phyloP scores from a whole-genome alignment of 1,284 basidiomycete species.

The Cryptococcus sp. region DNA sequence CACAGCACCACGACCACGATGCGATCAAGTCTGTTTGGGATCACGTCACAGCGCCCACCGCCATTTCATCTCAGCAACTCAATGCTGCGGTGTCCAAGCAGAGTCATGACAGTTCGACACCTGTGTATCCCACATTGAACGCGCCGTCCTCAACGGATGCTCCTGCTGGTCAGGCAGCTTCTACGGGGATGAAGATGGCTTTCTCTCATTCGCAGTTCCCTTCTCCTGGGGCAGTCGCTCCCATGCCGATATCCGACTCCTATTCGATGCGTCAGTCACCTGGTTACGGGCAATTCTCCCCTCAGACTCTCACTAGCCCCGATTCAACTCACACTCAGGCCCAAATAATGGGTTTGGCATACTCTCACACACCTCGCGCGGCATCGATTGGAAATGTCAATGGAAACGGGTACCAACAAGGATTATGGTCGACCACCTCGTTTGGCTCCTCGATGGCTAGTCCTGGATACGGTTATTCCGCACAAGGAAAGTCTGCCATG shows the following conservation, averaged over 20 bases:
- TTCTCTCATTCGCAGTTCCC: conserved; percentile 25
- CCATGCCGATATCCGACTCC: conserved; percentile 4
- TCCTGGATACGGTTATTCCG: conserved; percentile 31
- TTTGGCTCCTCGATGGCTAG: conserved; percentile 37
- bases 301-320: conserved; percentile 15
- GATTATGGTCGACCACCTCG: conserved; percentile 39
- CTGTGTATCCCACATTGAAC: conserved; percentile 46
- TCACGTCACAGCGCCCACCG: conserved; percentile 10
- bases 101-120: conserved; percentile 25
- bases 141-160: conserved; percentile 31
- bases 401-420: conserved; percentile 29
- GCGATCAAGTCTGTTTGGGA: conserved; percentile 45
- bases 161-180: conserved; percentile 12
- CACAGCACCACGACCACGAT: conserved; percentile 36
- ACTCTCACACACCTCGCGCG: conserved; percentile 5
- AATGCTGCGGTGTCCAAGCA: neutral
- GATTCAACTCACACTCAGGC: conserved; percentile 9
- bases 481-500: conserved; percentile 9
- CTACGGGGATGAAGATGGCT: conserved; percentile 18
- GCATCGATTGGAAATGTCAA: neutral
- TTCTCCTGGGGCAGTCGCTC: conserved; percentile 14
- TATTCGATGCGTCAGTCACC: conserved; percentile 8
- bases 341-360: conserved; percentile 23
- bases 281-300: conserved; percentile 10
- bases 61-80: conserved; percentile 8